Evolutionary conservation across 768 basidiomycete genomes (phyloP), one percentile per base, ranked within the genome.

Genomic region (Lyophyllum decastes): DNA sequence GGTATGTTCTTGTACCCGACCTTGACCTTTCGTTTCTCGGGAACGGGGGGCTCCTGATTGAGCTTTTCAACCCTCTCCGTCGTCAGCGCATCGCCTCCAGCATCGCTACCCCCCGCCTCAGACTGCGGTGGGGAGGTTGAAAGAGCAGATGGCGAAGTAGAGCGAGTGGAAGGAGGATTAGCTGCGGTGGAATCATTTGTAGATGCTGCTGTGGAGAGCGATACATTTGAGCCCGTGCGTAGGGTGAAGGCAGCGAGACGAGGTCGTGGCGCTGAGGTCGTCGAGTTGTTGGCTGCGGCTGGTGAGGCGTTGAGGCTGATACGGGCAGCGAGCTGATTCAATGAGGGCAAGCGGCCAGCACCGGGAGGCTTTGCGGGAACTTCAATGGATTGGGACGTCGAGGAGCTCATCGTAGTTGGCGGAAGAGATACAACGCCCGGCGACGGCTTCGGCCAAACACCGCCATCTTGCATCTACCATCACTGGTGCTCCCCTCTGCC

Each of bases 1-100:
- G 92, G 92, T 44, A 94, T 89, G 66, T 92, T 93, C 85, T 92
- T 94, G 74, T 92, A 94, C 22, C 92, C 92, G n/a, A 78, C 74
- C 65, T 77, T 78, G 61, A 68, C 67, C 58, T 72, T 73, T 61
- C 78, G 60, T 52, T 67, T 55, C 21, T 73, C 67, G 2, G 66
- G 57, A 11, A 66, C 55, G 0, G 63, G 41, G 16, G 75, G 82
- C 70, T 87, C 85, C 61, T 83, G 76, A 61, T 89, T 82, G 10
- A 86, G 79, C 70, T 84, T 80, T 56, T 87, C 83, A 33, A 92
- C 76, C 50, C 78, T 83, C 66, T 92, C 90, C 3, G 77, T 72
- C 2, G 89, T 92, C 57, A 91, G 75, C 4, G 82, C 77, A 14
- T 87, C 84, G 21, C 82, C 80, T 52, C 75, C 64, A 25, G 58